Evolutionary conservation across 208 protist genomes (phyloP).

Genomic region (Crithidia expoeki): DNA sequence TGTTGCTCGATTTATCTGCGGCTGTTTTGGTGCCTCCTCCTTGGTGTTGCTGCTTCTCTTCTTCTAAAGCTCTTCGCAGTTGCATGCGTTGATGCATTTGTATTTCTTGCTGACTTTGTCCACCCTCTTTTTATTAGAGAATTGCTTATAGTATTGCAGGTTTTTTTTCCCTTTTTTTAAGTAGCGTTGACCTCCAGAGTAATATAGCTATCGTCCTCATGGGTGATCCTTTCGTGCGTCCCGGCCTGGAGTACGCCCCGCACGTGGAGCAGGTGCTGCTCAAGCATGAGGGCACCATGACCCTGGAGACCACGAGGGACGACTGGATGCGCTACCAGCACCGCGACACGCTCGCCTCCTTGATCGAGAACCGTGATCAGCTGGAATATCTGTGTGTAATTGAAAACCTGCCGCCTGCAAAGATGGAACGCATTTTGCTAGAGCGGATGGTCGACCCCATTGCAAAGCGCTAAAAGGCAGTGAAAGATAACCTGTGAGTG

Average conservation of each 20-base stretch:
- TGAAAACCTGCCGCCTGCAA: slow-evolving; percentile 77
- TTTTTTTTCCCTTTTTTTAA: neutral
- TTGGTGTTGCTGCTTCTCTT: too few species aligned
- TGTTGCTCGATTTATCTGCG: too few species aligned
- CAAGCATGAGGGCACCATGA: slow-evolving; percentile 84
- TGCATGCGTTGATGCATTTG: too few species aligned
- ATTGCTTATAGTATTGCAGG: neutral
- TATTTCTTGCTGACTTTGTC: too few species aligned
- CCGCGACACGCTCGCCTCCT: slow-evolving; percentile 82
- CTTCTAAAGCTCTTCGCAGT: too few species aligned
- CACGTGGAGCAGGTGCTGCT: slow-evolving; percentile 87
- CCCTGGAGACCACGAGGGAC: slow-evolving; percentile 76
- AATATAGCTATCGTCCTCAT: slow-evolving; percentile 22
- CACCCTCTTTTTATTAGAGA: too few species aligned
- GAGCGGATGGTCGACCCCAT: slow-evolving; percentile 78
- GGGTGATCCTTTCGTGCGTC: slow-evolving; percentile 91
- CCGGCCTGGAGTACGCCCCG: slow-evolving; percentile 82
- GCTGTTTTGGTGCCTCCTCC: too few species aligned
- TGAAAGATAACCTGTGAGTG: neutral
- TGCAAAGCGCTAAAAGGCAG: slow-evolving; percentile 38
- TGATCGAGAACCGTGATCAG: slow-evolving; percentile 74
- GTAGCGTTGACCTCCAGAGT: neutral
- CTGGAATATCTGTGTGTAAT: slow-evolving; percentile 73
- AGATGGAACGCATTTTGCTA: slow-evolving; percentile 79
- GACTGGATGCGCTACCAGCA: slow-evolving; percentile 90